A percentile compares a stretch with the other conserved stretches of the same genome.
Evolutionary conservation across 306 rosid species (phyloP).

Genomic region (Malus sylvestris): DNA sequence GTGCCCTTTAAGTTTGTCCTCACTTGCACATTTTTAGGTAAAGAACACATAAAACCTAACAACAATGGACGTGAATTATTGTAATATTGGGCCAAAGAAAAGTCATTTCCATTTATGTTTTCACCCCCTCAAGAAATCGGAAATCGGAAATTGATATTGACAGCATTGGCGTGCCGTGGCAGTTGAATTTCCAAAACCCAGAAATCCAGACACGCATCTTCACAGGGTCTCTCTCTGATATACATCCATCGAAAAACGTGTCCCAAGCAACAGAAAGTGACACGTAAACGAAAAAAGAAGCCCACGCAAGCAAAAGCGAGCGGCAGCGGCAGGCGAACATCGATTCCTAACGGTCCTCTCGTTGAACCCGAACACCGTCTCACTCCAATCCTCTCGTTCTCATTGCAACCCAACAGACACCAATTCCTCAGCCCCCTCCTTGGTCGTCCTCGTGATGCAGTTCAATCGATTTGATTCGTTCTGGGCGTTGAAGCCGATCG

Average conservation of each 20-base stretch:
- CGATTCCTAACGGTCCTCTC: conserved; percentile 39
- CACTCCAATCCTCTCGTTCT: not conserved
- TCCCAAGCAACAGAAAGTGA: not conserved
- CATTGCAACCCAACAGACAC: not conserved
- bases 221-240: not conserved
- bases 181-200: not conserved
- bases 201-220: not conserved
- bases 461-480: not conserved
- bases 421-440: not conserved
- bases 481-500: not conserved
- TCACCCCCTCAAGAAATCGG: not conserved
- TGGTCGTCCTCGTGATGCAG: conserved; percentile 8
- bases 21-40: too few relatives aligned
- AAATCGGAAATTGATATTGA: not conserved
- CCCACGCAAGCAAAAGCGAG: not conserved
- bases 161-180: not conserved
- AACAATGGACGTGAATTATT: too few relatives aligned
- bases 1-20: too few relatives aligned
- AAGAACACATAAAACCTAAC: too few relatives aligned
- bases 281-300: not conserved
- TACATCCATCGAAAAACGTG: not conserved
- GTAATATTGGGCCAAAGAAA: not conserved
- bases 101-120: not conserved
- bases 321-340: not conserved
- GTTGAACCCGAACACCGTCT: conserved; percentile 16